Evolutionary conservation across 331 rosid genomes (phyloP).

Genomic region (Quercus tomentella): DNA sequence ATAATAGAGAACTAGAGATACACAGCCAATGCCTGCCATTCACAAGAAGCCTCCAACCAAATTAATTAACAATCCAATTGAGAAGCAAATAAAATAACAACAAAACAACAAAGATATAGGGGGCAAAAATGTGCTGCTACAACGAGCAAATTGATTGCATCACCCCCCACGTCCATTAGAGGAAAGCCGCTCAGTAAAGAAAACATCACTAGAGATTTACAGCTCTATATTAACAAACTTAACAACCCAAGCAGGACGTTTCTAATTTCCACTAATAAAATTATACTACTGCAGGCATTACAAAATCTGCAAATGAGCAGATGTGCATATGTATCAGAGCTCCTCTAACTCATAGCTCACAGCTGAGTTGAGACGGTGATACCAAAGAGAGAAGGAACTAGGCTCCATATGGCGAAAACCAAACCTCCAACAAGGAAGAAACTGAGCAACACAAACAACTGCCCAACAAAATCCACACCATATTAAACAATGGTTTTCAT

Average conservation of each 20-base stretch:
- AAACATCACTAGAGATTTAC: neutral
- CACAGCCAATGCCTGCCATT: no score
- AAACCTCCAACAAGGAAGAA: neutral
- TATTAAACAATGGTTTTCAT: conserved; percentile 9
- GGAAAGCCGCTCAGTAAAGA: neutral
- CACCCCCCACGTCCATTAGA: neutral
- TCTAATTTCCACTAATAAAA: conserved; percentile 1
- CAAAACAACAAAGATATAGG: neutral
- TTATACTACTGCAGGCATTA: conserved; percentile 12
- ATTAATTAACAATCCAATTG: no score
- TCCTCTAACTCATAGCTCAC: conserved; percentile 12
- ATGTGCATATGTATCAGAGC: neutral
- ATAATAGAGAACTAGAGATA: no score
- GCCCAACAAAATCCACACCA: conserved; percentile 18
- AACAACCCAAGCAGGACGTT: conserved; percentile 16
- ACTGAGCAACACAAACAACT: neutral
- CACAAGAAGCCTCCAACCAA: no score
- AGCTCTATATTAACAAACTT: conserved; percentile 11
- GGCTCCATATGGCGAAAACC: neutral
- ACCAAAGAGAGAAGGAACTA: neutral
- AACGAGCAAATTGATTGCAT: neutral
- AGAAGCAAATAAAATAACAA: neutral
- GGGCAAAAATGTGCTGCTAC: neutral
- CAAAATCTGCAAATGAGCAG: conserved; percentile 13
- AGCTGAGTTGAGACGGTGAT: neutral